Evolutionary conservation across 345 rosid species (phyloP).

Genomic region (Melastoma malabathricum): DNA sequence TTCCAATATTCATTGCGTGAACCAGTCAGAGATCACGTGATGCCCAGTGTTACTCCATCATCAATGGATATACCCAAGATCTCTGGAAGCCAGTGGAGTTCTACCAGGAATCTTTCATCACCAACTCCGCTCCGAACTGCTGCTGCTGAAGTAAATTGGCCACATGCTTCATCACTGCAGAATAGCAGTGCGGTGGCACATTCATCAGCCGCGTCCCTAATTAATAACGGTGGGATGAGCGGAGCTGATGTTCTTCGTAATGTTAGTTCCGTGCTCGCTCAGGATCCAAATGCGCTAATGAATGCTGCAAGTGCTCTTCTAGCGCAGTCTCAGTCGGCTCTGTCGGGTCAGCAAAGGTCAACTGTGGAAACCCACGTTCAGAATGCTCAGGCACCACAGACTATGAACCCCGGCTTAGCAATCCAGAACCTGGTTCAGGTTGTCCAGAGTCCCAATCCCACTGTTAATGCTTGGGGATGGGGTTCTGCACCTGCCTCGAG

Average conservation of each 20-base stretch:
- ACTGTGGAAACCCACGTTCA: constrained; percentile 7
- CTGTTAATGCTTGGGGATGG: constrained; percentile 32
- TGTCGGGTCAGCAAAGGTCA: constrained; percentile 18
- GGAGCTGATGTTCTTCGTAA: constrained; percentile 10
- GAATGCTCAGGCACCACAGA: constrained; percentile 16
- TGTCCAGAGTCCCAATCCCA: constrained; percentile 16
- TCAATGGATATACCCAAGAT: constrained; percentile 40
- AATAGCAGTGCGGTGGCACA: constrained; percentile 11
- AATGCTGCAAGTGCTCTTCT: constrained; percentile 23
- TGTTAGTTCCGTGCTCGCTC: constrained; percentile 18
- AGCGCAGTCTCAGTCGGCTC: constrained; percentile 16
- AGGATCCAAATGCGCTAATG: constrained; percentile 7
- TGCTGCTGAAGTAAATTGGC: constrained; percentile 49
- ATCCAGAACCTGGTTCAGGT: constrained; percentile 42
- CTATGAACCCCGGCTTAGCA: constrained; percentile 16
- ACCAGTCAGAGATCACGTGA: constrained; percentile 17
- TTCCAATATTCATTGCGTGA: constrained; percentile 11
- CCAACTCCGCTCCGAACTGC: constrained; percentile 73
- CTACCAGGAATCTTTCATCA: constrained; percentile 67
- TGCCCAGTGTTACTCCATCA: constrained; percentile 23
- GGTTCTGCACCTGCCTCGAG: constrained; percentile 24
- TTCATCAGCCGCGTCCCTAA: constrained; percentile 1
- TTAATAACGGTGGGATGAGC: neutral
- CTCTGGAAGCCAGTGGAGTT: constrained; percentile 41
- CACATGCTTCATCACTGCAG: constrained; percentile 26